Conservation (phyloP, 2,329 filamentous ascomycete genomes). For the Fusarium sulawesiense region DNA sequence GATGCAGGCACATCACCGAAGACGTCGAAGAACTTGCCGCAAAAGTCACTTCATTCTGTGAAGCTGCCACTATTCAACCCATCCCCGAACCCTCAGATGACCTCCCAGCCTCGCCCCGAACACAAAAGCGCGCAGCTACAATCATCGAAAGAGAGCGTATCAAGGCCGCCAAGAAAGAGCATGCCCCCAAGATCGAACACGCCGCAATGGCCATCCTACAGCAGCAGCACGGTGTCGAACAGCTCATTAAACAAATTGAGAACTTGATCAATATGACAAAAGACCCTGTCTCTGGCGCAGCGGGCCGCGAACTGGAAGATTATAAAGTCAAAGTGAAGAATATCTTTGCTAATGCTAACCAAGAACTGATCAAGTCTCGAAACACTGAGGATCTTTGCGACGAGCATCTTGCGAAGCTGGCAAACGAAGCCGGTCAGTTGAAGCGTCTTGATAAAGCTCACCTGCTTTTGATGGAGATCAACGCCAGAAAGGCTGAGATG, state of each 20-base stretch:
- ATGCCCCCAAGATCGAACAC: neutral
- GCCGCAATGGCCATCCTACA: neutral
- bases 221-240: neutral
- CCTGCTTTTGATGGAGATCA: neutral
- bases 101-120: neutral
- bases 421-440: conserved; percentile 11
- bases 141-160: conserved; percentile 20
- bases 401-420: conserved; percentile 9
- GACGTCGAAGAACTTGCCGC: neutral
- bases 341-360: neutral
- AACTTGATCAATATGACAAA: neutral
- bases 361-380: neutral
- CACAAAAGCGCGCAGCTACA: conserved; percentile 3
- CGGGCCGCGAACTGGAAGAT: conserved; percentile 10
- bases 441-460: conserved; percentile 12
- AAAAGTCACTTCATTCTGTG: conserved; percentile 4
- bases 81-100: neutral
- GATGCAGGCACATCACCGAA: neutral
- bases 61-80: neutral
- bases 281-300: neutral
- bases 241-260: neutral
- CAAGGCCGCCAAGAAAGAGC: neutral
- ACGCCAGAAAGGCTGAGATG: neutral
- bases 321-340: conserved; percentile 1
- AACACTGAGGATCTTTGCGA: neutral